Conservation (phyloP, 2,329 filamentous ascomycete species). For the Penicillium hesseltinei region DNA sequence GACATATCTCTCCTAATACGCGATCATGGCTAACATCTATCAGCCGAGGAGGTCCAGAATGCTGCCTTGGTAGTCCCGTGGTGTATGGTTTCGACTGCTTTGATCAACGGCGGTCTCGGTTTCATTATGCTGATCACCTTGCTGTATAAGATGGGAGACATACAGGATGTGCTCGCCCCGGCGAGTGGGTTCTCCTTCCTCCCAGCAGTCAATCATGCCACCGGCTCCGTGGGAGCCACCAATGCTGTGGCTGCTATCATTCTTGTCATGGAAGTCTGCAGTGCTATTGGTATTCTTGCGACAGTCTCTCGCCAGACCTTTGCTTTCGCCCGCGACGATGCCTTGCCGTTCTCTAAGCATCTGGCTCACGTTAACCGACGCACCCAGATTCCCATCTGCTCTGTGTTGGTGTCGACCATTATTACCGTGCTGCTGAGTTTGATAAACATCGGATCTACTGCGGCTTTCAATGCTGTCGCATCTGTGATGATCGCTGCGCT, state of each 20-base stretch:
- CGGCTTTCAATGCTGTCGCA: constrained; percentile 55
- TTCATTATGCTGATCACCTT: constrained; percentile 48
- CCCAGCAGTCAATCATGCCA: constrained; percentile 51
- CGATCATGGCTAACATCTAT: constrained; percentile 3
- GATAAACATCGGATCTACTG: constrained; percentile 53
- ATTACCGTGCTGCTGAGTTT: constrained; percentile 42
- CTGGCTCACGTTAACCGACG: constrained; percentile 33
- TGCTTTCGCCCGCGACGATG: constrained; percentile 47
- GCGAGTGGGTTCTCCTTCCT: constrained; percentile 51
- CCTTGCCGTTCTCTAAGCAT: constrained; percentile 32
- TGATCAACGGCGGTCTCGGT: constrained; percentile 50
- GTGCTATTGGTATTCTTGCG: constrained; percentile 34
- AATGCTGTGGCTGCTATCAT: constrained; percentile 50
- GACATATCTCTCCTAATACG: not conserved
- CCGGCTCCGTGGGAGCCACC: constrained; percentile 43
- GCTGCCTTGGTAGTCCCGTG: constrained; percentile 49
- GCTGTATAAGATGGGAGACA: constrained; percentile 45
- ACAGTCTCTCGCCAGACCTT: constrained; percentile 39
- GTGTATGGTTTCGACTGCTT: constrained; percentile 49
- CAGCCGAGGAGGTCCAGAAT: constrained; percentile 51
- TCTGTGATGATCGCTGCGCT: constrained; percentile 52
- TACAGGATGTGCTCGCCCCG: constrained; percentile 40
- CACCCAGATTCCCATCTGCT: constrained; percentile 44
- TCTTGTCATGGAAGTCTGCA: constrained; percentile 38
- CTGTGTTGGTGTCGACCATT: constrained; percentile 35